Evolutionary conservation across 306 rosid species (phyloP).

Genomic region (barrel medic (Medicago truncatula)): DNA sequence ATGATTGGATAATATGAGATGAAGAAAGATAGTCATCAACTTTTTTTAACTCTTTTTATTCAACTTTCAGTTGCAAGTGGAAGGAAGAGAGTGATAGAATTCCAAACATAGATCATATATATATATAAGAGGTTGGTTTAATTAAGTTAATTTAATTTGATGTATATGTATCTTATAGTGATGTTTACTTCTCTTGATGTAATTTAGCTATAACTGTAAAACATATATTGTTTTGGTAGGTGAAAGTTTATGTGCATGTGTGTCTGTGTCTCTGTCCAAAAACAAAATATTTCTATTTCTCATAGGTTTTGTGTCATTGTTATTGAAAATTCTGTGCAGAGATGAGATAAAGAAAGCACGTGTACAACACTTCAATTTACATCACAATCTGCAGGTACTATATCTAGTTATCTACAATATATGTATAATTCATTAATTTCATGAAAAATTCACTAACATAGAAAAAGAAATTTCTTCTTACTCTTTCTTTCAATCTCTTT

Average conservation of each 20-base stretch:
- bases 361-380: constrained; percentile 61
- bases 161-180: constrained; percentile 35
- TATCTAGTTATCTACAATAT: not conserved
- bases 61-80: constrained; percentile 54
- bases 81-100: constrained; percentile 44
- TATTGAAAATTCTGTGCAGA: constrained; percentile 49
- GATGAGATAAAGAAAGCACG: constrained; percentile 75
- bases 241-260: constrained; percentile 35
- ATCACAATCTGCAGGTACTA: constrained; percentile 66
- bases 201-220: too few relatives aligned
- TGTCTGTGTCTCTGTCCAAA: constrained; percentile 36
- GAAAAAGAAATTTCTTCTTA: constrained; percentile 40
- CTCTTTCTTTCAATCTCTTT: not conserved
- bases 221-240: constrained; percentile 34
- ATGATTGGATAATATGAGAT: constrained; percentile 65
- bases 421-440: constrained; percentile 36
- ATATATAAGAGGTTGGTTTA: constrained; percentile 44
- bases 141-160: constrained; percentile 35
- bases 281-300: constrained; percentile 1
- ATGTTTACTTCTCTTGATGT: constrained; percentile 38
- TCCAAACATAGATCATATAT: constrained; percentile 45
- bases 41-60: constrained; percentile 41
- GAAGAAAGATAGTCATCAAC: constrained; percentile 73
- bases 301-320: constrained; percentile 58
- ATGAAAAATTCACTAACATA: constrained; percentile 24